Conservation (phyloP, 2,329 filamentous ascomycete genomes). For the Colletotrichum sp. region DNA sequence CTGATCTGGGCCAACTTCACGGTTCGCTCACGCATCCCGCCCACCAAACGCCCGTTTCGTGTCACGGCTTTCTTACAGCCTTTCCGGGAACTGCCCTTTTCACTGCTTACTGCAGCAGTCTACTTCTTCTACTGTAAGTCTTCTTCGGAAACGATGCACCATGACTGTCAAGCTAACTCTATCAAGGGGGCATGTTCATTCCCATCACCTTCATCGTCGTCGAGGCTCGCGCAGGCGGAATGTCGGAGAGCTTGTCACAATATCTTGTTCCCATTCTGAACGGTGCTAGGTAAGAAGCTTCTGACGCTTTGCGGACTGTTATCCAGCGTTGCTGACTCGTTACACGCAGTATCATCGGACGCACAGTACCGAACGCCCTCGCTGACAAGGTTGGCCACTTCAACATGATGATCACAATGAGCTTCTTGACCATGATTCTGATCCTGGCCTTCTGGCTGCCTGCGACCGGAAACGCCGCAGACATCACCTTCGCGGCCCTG, state of each 20-base stretch:
- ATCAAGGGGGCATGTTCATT: slow-evolving; percentile 10
- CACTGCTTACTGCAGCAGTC: slow-evolving; percentile 31
- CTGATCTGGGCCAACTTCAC: slow-evolving; percentile 35
- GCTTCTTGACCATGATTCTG: slow-evolving; percentile 38
- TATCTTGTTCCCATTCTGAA: slow-evolving; percentile 31
- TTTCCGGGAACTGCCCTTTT: slow-evolving; percentile 31
- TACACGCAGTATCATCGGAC: slow-evolving; percentile 20
- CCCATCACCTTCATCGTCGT: slow-evolving; percentile 25
- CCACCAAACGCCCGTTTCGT: slow-evolving; percentile 19
- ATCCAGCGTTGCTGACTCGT: not conserved
- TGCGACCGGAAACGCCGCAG: slow-evolving; percentile 26
- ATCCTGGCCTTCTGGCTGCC: slow-evolving; percentile 43
- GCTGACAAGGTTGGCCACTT: slow-evolving; percentile 31
- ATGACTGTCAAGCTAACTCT: not conserved
- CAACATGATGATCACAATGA: slow-evolving; percentile 45
- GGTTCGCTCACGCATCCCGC: slow-evolving; percentile 27
- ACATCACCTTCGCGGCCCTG: slow-evolving; percentile 34
- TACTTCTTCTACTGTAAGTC: slow-evolving; percentile 29
- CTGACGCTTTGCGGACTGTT: not conserved
- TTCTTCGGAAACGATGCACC: not conserved
- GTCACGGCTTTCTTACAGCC: slow-evolving; percentile 33
- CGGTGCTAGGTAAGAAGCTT: not conserved
- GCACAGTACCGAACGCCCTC: slow-evolving; percentile 24
- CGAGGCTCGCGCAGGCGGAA: slow-evolving; percentile 25
- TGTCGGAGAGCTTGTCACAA: slow-evolving; percentile 20